Conservation (phyloP, 306 rosid genomes). For the Casuarina glauca region DNA sequence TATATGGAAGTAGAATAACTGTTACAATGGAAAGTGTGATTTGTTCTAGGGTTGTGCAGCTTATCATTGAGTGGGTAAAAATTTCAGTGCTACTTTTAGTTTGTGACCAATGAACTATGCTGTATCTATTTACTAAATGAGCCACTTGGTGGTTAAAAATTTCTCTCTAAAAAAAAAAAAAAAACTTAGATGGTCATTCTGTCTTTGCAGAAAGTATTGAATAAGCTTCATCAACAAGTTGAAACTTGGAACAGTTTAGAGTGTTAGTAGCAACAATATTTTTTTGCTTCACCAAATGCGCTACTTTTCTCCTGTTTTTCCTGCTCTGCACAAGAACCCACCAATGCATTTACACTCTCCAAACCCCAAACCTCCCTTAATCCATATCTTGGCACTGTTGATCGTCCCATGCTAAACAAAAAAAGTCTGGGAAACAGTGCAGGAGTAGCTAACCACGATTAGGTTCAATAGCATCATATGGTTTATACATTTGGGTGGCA, state of each 20-base stretch:
- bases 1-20: background rate
- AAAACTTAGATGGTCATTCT: background rate
- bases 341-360: background rate
- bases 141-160: background rate
- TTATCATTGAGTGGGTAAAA: background rate
- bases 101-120: conserved; percentile 4
- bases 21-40: background rate
- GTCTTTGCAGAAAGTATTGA: background rate
- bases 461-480: background rate
- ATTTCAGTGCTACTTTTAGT: conserved; percentile 6
- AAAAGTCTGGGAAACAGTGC: background rate
- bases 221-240: background rate
- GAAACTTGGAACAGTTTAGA: background rate
- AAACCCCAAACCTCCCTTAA: background rate
- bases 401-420: background rate
- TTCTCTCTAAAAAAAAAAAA: background rate
- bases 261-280: too few relatives aligned
- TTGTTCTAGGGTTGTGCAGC: background rate
- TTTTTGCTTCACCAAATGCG: too few relatives aligned
- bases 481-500: background rate
- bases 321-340: background rate
- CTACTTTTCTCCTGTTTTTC: too few relatives aligned
- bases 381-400: background rate
- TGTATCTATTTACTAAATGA: background rate
- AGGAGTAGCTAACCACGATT: background rate